phyloP scores from a whole-genome alignment of 208 protist species.

The Leishmania major region DNA sequence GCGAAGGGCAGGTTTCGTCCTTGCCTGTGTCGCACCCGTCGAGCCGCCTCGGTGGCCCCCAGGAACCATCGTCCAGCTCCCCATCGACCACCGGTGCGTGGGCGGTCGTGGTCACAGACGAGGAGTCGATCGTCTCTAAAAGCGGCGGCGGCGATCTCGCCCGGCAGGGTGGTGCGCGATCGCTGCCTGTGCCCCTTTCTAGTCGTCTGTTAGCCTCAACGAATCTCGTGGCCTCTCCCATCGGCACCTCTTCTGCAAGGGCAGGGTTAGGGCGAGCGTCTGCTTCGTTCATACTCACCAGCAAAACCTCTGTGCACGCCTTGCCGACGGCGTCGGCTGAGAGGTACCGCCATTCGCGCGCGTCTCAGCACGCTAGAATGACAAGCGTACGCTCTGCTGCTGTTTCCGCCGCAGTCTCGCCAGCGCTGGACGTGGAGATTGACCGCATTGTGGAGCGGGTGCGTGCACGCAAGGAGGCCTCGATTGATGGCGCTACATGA shows the following conservation, averaged over 20 bases:
- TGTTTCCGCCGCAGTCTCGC: neutral
- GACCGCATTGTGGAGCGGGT: slow-evolving; percentile 13
- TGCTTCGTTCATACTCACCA: neutral
- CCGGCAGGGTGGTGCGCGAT: neutral
- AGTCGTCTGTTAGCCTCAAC: neutral
- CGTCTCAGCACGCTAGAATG: neutral
- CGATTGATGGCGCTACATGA: neutral
- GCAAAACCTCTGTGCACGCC: neutral
- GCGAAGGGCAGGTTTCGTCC: neutral
- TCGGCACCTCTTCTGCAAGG: no score
- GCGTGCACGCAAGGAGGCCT: neutral
- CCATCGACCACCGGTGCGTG: neutral
- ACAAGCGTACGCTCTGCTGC: neutral
- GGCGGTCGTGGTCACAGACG: slow-evolving; percentile 6
- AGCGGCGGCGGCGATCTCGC: neutral
- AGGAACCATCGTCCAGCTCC: neutral
- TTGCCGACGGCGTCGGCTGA: neutral
- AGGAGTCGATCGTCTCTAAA: neutral
- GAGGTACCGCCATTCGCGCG: neutral
- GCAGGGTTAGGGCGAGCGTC: neutral
- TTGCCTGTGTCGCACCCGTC: neutral
- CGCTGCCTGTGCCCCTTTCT: neutral
- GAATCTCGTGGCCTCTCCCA: neutral
- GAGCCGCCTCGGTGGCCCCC: no score
- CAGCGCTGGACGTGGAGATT: slow-evolving; percentile 7